Evolutionary conservation across 1,139 yeast species (phyloP).

Genomic region (Pichia sp.): DNA sequence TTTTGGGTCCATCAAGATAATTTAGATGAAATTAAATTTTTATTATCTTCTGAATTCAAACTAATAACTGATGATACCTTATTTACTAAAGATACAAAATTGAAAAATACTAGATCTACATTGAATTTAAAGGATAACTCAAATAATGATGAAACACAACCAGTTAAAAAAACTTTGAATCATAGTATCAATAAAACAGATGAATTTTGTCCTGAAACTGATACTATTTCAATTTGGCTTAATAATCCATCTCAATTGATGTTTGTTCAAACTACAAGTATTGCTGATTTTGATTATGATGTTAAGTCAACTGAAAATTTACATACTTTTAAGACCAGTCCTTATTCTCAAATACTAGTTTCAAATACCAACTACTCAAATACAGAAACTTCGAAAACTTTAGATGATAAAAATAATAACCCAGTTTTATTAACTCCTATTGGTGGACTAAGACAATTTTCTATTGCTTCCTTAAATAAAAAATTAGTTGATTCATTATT

Average conservation of each 20-base stretch:
- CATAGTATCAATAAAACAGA: background rate
- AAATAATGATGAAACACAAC: background rate
- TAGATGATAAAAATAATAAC: conserved; percentile 1
- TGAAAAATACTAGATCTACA: conserved; percentile 27
- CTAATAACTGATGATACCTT: conserved; percentile 28
- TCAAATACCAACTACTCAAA: conserved; percentile 10
- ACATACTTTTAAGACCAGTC: conserved; percentile 13
- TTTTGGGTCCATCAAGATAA: conserved; percentile 42
- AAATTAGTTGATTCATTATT: conserved; percentile 29
- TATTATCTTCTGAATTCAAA: conserved; percentile 30
- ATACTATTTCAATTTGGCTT: conserved; percentile 25
- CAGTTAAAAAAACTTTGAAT: too few relatives aligned
- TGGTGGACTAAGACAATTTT: conserved; percentile 46
- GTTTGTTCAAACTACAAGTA: conserved; percentile 15
- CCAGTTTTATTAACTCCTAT: conserved; percentile 40
- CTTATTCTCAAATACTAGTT: conserved; percentile 16
- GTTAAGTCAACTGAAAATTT: conserved; percentile 3
- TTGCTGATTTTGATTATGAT: conserved; percentile 2
- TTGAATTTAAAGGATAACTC: conserved; percentile 14
- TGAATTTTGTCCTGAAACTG: conserved; percentile 26
- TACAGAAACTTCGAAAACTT: too few relatives aligned
- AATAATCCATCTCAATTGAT: conserved; percentile 23
- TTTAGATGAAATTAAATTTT: conserved; percentile 37
- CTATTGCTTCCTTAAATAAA: conserved; percentile 32
- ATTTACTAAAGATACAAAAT: conserved; percentile 12